Evolutionary conservation across 2,329 filamentous ascomycete genomes (phyloP).

Genomic region (Aspergillus latus): DNA sequence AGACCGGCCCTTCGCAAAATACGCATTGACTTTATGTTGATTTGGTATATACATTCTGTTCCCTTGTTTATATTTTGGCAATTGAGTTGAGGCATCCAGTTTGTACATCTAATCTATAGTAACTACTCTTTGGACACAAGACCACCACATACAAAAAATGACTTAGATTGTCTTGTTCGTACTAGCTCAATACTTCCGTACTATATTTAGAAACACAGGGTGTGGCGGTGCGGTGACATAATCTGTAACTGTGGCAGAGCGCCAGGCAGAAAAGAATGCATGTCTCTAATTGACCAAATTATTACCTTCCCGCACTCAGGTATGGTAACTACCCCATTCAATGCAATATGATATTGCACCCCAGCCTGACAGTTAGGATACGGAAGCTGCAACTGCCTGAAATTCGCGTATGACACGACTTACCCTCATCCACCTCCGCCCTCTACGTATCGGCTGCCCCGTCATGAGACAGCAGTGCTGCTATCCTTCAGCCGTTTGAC

Average conservation of each 20-base stretch:
- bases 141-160: too few relatives aligned
- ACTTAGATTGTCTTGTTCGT: too few relatives aligned
- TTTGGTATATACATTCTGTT: constrained; percentile 2
- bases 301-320: too few relatives aligned
- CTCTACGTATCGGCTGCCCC: constrained; percentile 16
- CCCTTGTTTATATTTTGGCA: not conserved
- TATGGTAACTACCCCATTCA: not conserved
- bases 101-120: too few relatives aligned
- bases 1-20: constrained; percentile 3
- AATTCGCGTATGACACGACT: constrained; percentile 3
- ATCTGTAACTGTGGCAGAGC: too few relatives aligned
- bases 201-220: too few relatives aligned
- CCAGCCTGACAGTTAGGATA: not conserved
- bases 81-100: not conserved
- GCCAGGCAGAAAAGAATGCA: too few relatives aligned
- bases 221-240: too few relatives aligned
- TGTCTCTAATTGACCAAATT: too few relatives aligned
- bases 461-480: constrained; percentile 15
- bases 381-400: not conserved
- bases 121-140: too few relatives aligned
- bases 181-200: too few relatives aligned
- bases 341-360: not conserved
- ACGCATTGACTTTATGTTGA: not conserved
- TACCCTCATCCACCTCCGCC: constrained; percentile 5
- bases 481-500: not conserved